Evolutionary conservation across 805 yeast species (phyloP), one percentile per base, ranked within the genome.

Genomic region (Wickerhamiella azyma): DNA sequence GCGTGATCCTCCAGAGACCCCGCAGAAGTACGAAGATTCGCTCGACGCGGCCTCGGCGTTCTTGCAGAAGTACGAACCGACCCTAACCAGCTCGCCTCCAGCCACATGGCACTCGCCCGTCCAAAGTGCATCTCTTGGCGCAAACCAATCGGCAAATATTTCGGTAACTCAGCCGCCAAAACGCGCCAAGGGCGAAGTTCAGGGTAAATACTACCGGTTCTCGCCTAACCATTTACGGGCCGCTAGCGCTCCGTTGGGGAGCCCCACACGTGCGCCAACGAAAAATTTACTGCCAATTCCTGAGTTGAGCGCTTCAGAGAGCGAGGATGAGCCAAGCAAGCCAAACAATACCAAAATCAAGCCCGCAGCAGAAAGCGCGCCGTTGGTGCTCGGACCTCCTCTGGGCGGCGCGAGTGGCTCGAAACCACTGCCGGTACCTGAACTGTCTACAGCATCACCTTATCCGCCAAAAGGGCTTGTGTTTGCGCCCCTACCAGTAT

Each of bases 41-140:
- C 28, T 33, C 24, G 44, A 41, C 14, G 35, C 35, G n/a, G 26
- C 44, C n/a, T 17, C 44, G 16, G 44, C 49, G 8, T 37, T 38
- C 13, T 41, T 47, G 9, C 45, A 40, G 11, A 35, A 26, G 32
- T 42, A 42, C 18, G 35, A 35, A 28, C 29, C 39, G 35, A 30
- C 36, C 8, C 36, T 42, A n/a, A 32, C 40, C 9, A 30, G 39
- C 11, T 42, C 45, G 17, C 45, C 45, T 13, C 45, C 45, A 11
- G 39, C 45, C 8, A 42, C 45, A 14, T 42, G 45, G 45, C 40
- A 35, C n/a, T 37, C 44, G 14, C 37, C 26, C 10, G 21, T 21
- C 9, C 16, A 16, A 9, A 5, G 10, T 9, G 11, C 35, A 3
- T 2, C 24, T 21, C 24, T 21, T 21, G 24, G 24, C 24, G 24